Conservation (phyloP, 2,329 filamentous ascomycete genomes). For the Aciculosporium take region DNA sequence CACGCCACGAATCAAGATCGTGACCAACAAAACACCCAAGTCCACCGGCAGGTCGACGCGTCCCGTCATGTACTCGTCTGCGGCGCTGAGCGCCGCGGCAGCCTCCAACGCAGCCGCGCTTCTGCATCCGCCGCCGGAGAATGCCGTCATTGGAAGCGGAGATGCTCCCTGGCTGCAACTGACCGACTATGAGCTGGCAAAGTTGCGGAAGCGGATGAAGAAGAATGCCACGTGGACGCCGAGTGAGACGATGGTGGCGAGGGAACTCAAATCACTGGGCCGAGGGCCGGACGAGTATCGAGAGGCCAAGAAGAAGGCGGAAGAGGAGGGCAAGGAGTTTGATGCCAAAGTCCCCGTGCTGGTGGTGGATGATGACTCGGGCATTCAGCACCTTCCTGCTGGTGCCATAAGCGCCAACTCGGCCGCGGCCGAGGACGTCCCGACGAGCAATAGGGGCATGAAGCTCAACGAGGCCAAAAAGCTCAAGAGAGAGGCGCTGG, state of each 20-base stretch:
- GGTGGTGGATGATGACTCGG: slow-evolving; percentile 34
- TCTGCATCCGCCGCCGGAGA: slow-evolving; percentile 44
- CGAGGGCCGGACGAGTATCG: slow-evolving; percentile 50
- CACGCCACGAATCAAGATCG: slow-evolving; percentile 34
- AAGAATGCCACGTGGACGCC: slow-evolving; percentile 80
- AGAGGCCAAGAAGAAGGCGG: slow-evolving; percentile 48
- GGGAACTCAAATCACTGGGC: slow-evolving; percentile 58
- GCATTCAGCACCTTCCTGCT: slow-evolving; percentile 38
- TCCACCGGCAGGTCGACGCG: slow-evolving; percentile 26
- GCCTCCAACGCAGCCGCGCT: slow-evolving; percentile 27
- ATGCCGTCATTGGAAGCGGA: slow-evolving; percentile 41
- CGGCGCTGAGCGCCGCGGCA: slow-evolving; percentile 23
- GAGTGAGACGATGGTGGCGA: slow-evolving; percentile 72
- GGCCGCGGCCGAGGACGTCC: slow-evolving; percentile 44
- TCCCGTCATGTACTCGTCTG: slow-evolving; percentile 20
- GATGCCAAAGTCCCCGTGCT: slow-evolving; percentile 24
- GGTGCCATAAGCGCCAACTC: slow-evolving; percentile 46
- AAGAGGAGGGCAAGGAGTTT: slow-evolving; percentile 50
- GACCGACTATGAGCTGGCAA: slow-evolving; percentile 49
- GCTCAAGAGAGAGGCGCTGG: slow-evolving; percentile 51
- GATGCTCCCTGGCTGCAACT: slow-evolving; percentile 54
- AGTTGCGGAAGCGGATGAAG: slow-evolving; percentile 74
- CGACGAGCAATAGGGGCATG: slow-evolving; percentile 58
- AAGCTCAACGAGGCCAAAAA: slow-evolving; percentile 68
- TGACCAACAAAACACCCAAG: slow-evolving; percentile 29